Evolutionary conservation across 305 asterid genomes (phyloP).

Genomic region (Fraxinus sp.): DNA sequence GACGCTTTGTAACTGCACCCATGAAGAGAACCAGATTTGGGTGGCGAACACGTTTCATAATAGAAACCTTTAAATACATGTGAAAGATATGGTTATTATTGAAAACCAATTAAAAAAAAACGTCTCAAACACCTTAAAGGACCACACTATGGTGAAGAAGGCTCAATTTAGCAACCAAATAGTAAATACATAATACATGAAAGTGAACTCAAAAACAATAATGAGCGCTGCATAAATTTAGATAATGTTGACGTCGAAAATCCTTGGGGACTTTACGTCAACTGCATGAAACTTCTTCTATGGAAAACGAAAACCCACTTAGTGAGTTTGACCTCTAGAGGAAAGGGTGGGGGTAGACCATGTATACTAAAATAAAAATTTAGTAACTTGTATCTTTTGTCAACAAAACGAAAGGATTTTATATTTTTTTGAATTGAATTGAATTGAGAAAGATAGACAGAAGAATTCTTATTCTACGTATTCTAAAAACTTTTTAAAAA

Average conservation of each 20-base stretch:
- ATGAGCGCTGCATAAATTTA: neutral
- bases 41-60: slow-evolving; percentile 97
- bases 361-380: neutral
- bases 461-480: neutral
- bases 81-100: neutral
- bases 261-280: neutral
- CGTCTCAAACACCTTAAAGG: neutral
- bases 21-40: slow-evolving; percentile 95
- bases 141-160: neutral
- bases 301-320: neutral
- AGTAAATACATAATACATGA: neutral
- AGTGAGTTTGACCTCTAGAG: neutral
- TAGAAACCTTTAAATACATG: slow-evolving; percentile 65
- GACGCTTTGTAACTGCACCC: slow-evolving; percentile 94
- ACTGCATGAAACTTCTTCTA: neutral
- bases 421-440: neutral
- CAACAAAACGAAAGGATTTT: neutral
- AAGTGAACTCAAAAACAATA: neutral
- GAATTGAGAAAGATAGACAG: neutral
- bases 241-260: neutral
- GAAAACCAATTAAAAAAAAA: neutral
- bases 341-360: neutral
- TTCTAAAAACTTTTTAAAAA: neutral
- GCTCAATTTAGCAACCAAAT: neutral
- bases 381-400: neutral